Percentiles rank a stretch among this genome's conserved stretches.
Evolutionary conservation across 495 filamentous ascomycete genomes (phyloP).

Genomic region (Podospora comata): DNA sequence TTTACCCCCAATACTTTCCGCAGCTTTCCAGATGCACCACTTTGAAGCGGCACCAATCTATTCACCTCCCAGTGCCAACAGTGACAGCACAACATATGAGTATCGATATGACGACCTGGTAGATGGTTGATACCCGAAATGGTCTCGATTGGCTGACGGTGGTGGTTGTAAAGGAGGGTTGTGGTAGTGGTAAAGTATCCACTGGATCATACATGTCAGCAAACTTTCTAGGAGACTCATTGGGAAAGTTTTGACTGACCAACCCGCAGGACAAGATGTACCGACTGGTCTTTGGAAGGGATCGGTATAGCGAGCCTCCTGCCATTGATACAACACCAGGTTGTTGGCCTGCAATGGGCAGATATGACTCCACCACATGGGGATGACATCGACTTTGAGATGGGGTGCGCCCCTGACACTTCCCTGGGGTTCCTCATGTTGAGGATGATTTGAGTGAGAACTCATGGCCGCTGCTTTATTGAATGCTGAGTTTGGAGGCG

Average conservation of each 20-base stretch:
- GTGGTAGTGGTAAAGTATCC: not conserved
- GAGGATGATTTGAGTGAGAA: not conserved
- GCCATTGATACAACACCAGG: not conserved
- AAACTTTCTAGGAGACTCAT: not conserved
- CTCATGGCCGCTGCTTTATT: not conserved
- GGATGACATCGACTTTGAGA: not conserved
- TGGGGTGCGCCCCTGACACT: not conserved
- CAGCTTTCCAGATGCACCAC: not conserved
- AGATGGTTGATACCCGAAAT: not conserved
- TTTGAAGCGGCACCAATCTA: not conserved
- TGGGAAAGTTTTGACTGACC: not conserved
- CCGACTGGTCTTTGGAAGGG: not conserved
- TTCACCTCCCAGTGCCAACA: slow-evolving; percentile 4
- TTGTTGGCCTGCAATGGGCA: not conserved
- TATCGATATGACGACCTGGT: not conserved
- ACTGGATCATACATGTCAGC: not conserved
- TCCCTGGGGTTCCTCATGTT: not conserved
- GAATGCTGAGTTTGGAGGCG: not conserved
- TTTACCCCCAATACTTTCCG: not conserved
- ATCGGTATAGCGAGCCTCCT: not conserved
- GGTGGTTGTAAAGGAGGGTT: not conserved
- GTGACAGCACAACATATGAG: not conserved
- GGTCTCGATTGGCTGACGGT: not conserved
- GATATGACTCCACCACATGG: not conserved
- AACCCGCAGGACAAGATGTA: not conserved